These are phyloP conservation scores for Trametes meyenii DNA, from an alignment of 768 basidiomycete species.

Conservation along the genomic window DNA sequence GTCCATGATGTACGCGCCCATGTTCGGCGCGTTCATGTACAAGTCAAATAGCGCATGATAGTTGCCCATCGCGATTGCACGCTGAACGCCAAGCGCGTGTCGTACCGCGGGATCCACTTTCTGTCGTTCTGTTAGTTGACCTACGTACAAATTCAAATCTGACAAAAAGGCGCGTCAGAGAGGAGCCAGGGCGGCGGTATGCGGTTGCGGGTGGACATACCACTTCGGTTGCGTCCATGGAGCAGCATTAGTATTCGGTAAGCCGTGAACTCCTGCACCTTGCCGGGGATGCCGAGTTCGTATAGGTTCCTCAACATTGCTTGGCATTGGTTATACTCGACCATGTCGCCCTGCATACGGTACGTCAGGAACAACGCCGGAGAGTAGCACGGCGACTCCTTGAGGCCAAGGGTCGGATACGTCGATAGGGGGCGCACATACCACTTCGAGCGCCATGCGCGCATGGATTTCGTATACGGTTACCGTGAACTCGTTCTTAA, in stretches of 20 bases:
- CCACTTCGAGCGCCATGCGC: conserved; percentile 92
- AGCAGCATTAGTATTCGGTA: conserved; percentile 96
- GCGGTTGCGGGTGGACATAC: conserved; percentile 48
- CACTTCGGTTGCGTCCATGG: conserved; percentile 91
- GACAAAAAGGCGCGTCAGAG: neutral
- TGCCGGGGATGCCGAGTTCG: conserved; percentile 90
- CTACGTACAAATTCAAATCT: conserved; percentile 94
- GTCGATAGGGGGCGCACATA: conserved; percentile 40
- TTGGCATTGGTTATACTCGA: conserved; percentile 99
- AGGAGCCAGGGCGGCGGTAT: neutral
- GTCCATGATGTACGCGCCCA: conserved; percentile 99
- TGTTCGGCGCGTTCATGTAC: conserved; percentile 85
- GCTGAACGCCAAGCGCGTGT: conserved; percentile 90
- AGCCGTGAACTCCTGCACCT: conserved; percentile 94
- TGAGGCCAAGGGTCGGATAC: neutral
- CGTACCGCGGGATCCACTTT: conserved; percentile 77
- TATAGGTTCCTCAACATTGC: conserved; percentile 87
- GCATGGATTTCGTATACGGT: conserved; percentile 98
- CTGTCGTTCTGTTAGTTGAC: conserved; percentile 94
- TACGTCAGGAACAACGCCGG: conserved; percentile 11
- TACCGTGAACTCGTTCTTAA: conserved; percentile 98
- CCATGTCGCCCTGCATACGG: conserved; percentile 82
- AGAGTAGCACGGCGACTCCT: neutral
- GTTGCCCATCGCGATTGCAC: conserved; percentile 88
- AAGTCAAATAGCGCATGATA: conserved; percentile 91